Conservation (phyloP, 805 yeast genomes). For the Wickerhamiella lipophila region DNA sequence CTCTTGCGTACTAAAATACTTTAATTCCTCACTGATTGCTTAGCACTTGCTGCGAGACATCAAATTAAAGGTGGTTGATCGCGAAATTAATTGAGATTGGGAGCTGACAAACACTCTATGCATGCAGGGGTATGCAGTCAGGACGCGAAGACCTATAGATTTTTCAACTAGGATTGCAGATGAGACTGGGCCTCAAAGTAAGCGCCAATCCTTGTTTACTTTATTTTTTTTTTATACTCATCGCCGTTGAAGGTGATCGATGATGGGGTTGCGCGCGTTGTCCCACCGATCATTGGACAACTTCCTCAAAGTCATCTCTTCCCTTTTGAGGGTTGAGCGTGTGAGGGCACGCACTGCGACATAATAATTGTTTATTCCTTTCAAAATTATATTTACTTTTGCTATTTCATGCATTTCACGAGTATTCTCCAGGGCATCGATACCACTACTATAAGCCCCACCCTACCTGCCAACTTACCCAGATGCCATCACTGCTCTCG, state of each 20-base stretch:
- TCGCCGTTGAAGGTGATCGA: background rate
- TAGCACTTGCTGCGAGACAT: no score
- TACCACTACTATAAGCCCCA: background rate
- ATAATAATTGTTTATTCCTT: background rate
- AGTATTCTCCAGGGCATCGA: background rate
- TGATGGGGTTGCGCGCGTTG: background rate
- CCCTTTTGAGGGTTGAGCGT: background rate
- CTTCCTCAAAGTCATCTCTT: background rate
- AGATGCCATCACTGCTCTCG: conserved; percentile 16
- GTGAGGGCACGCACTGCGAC: background rate
- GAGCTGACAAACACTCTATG: background rate
- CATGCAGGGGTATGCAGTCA: conserved; percentile 7
- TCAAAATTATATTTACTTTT: no score
- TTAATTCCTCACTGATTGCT: no score
- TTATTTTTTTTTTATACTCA: background rate
- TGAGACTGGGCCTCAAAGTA: background rate
- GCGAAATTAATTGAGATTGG: background rate
- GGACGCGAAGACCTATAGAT: background rate
- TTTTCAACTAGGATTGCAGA: background rate
- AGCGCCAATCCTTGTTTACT: background rate
- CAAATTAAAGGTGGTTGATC: background rate
- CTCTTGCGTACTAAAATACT: no score
- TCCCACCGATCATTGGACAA: background rate
- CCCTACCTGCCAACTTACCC: conserved; percentile 5
- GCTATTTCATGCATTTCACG: no score